These are phyloP conservation scores for Kwoniella mangroviensis DNA, from an alignment of 768 basidiomycete species.

Conservation along the genomic window DNA sequence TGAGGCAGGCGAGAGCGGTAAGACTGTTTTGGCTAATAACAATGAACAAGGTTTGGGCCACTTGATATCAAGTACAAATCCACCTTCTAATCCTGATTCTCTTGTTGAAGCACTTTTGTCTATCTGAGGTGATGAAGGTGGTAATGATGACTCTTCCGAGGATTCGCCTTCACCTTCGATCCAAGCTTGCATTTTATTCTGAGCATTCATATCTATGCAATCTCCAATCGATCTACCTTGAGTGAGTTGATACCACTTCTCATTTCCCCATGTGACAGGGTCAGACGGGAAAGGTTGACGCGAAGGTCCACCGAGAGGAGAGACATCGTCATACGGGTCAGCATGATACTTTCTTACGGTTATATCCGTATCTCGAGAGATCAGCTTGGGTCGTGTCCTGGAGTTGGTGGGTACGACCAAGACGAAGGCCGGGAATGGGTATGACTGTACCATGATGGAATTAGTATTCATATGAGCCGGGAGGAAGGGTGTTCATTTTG, in stretches of 20 bases:
- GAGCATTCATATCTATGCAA: slow-evolving; percentile 25
- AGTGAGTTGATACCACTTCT: slow-evolving; percentile 41
- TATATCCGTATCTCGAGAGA: slow-evolving; percentile 46
- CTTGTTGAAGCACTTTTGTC: neutral
- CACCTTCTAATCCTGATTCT: neutral
- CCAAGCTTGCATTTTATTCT: slow-evolving; percentile 40
- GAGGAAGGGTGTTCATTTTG: neutral
- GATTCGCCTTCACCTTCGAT: slow-evolving; percentile 31
- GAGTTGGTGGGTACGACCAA: slow-evolving; percentile 29
- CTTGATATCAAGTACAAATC: slow-evolving; percentile 31
- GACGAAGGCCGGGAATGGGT: slow-evolving; percentile 48
- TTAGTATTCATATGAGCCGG: neutral
- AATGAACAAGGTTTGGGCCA: slow-evolving; percentile 16
- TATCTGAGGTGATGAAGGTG: neutral
- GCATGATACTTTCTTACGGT: slow-evolving; percentile 31
- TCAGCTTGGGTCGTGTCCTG: slow-evolving; percentile 28
- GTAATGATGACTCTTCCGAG: neutral
- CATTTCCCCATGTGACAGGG: slow-evolving; percentile 43
- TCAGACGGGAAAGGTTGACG: slow-evolving; percentile 17
- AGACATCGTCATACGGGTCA: slow-evolving; percentile 33
- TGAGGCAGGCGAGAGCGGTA: slow-evolving; percentile 40
- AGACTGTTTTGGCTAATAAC: slow-evolving; percentile 33
- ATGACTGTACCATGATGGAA: slow-evolving; percentile 28
- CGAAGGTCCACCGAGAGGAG: slow-evolving; percentile 33
- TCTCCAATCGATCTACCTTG: slow-evolving; percentile 38